Conservation (phyloP, 164 flowering plant genomes). For the Chimonanthus praecox region DNA sequence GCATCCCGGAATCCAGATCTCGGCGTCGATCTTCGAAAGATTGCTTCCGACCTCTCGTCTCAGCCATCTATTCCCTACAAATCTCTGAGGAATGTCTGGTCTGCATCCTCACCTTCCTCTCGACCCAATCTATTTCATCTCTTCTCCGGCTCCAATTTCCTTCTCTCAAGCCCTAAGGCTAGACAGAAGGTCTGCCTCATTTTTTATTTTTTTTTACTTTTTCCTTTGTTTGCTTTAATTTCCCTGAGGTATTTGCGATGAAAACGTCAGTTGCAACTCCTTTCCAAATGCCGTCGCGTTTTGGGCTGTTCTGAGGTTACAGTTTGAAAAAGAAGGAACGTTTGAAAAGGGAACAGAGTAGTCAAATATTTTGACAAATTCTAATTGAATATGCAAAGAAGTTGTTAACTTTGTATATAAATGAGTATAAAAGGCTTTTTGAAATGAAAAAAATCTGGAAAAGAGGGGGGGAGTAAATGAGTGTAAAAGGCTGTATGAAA, state of each 20-base stretch:
- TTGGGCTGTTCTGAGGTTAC: background rate
- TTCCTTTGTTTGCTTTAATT: background rate
- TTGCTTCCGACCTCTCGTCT: constrained; percentile 41
- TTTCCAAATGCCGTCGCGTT: too few relatives aligned
- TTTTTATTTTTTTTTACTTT: background rate
- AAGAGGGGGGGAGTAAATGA: too few relatives aligned
- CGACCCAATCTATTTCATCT: constrained; percentile 46
- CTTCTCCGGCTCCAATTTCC: constrained; percentile 48
- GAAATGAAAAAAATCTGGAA: too few relatives aligned
- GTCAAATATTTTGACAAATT: too few relatives aligned
- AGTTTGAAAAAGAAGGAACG: background rate
- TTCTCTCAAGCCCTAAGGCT: constrained; percentile 72
- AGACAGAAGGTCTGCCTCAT: constrained; percentile 57
- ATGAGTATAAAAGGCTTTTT: too few relatives aligned
- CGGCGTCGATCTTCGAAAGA: constrained; percentile 31
- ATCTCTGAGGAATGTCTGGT: constrained; percentile 48
- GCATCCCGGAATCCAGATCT: constrained; percentile 40
- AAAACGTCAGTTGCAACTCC: too few relatives aligned
- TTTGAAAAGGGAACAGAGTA: background rate
- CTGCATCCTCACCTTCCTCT: constrained; percentile 27
- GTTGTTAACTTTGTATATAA: too few relatives aligned
- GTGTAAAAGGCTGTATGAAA: too few relatives aligned
- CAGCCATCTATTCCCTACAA: constrained; percentile 42
- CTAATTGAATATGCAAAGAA: too few relatives aligned
- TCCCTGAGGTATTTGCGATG: too few relatives aligned